Evolutionary conservation across 2,329 filamentous ascomycete species (phyloP).

Genomic region (Aureobasidium pullulans): DNA sequence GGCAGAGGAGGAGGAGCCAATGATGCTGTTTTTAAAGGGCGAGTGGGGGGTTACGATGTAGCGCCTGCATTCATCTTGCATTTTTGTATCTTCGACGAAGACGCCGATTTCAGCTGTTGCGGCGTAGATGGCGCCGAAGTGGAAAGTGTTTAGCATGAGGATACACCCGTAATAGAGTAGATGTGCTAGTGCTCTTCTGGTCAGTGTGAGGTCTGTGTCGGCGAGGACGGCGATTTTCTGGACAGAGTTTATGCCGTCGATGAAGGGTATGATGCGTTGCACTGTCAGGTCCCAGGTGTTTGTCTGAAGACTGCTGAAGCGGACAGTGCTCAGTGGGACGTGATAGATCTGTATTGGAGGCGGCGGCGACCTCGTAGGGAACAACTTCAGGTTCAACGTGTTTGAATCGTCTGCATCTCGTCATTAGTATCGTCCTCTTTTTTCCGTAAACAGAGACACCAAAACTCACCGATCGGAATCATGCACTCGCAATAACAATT

Average conservation of each 20-base stretch:
- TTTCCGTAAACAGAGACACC: not conserved
- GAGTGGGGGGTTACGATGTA: conserved; percentile 57
- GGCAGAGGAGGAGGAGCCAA: not conserved
- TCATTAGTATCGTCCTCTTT: not conserved
- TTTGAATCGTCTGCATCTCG: conserved; percentile 68
- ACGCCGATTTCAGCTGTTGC: conserved; percentile 69
- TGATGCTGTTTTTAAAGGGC: conserved; percentile 16
- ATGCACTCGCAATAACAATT: conserved; percentile 98
- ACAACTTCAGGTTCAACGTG: conserved; percentile 93
- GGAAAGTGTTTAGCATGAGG: conserved; percentile 87
- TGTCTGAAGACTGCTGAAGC: conserved; percentile 43
- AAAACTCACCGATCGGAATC: conserved; percentile 75
- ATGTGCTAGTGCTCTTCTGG: conserved; percentile 79
- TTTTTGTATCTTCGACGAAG: conserved; percentile 66
- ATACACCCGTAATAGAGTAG: conserved; percentile 90
- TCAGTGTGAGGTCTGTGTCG: conserved; percentile 78
- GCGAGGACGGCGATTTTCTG: conserved; percentile 77
- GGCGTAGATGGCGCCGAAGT: conserved; percentile 87
- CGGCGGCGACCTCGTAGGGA: conserved; percentile 71
- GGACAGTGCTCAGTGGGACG: conserved; percentile 68
- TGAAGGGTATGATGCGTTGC: conserved; percentile 70
- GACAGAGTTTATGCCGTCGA: conserved; percentile 87
- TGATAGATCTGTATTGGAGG: conserved; percentile 79
- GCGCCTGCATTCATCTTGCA: conserved; percentile 79
- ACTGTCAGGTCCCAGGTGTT: conserved; percentile 72